These are phyloP conservation scores for Apiospora pterosperma DNA, from an alignment of 2,329 filamentous ascomycete genomes.

Conservation along the genomic window DNA sequence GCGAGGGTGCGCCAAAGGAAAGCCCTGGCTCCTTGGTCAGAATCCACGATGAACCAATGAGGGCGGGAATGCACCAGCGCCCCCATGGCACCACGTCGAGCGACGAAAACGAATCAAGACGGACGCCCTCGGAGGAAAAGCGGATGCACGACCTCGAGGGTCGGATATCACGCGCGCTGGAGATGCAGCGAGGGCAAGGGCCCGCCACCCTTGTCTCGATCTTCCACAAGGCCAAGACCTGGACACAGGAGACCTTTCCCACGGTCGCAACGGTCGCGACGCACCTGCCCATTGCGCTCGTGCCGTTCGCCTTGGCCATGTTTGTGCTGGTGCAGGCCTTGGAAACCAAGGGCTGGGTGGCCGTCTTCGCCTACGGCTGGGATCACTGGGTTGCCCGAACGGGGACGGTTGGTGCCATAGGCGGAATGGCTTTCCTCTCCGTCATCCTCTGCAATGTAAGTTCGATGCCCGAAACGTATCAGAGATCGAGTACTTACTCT, in stretches of 20 bases:
- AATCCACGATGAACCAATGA: slow-evolving; percentile 12
- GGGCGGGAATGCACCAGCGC: background rate
- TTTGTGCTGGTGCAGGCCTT: slow-evolving; percentile 71
- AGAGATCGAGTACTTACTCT: background rate
- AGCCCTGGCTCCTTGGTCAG: background rate
- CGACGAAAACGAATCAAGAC: background rate
- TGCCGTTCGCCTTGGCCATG: slow-evolving; percentile 72
- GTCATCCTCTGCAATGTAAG: slow-evolving; percentile 70
- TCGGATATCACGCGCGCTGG: slow-evolving; percentile 6
- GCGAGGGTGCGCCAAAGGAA: background rate
- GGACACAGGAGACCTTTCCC: slow-evolving; percentile 68
- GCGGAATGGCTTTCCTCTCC: slow-evolving; percentile 70
- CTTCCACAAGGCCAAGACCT: slow-evolving; percentile 42
- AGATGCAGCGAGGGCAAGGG: background rate
- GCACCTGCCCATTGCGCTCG: slow-evolving; percentile 63
- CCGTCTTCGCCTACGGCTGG: slow-evolving; percentile 71
- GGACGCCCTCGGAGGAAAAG: background rate
- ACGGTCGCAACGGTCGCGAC: slow-evolving; percentile 62
- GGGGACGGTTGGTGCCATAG: slow-evolving; percentile 64
- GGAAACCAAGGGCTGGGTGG: slow-evolving; percentile 72
- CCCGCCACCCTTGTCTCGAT: slow-evolving; percentile 52
- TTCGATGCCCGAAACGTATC: slow-evolving; percentile 14
- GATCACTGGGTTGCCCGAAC: slow-evolving; percentile 69
- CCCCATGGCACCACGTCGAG: background rate
- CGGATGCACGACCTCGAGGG: slow-evolving; percentile 10